Evolutionary conservation across 768 basidiomycete genomes (phyloP).

Genomic region (Mycena capillaripes): DNA sequence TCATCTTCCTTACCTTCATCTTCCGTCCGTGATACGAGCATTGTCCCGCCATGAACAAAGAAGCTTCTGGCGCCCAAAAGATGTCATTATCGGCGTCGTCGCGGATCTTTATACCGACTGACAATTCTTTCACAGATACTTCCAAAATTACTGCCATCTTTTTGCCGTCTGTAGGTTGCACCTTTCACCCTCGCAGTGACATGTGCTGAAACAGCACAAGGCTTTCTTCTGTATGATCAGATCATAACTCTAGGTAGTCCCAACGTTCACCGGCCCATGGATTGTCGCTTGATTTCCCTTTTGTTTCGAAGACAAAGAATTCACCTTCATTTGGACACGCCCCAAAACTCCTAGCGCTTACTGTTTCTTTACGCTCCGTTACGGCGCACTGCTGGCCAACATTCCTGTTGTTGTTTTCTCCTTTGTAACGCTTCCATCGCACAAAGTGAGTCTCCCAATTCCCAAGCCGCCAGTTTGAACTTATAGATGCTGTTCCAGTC

Average conservation of each 20-base stretch:
- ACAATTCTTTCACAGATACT: neutral
- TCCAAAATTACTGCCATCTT: neutral
- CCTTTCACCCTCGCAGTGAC: too few relatives aligned
- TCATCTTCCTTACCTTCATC: neutral
- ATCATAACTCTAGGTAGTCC: neutral
- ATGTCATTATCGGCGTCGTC: neutral
- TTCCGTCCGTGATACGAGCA: neutral
- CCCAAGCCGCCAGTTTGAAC: neutral
- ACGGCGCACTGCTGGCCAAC: neutral
- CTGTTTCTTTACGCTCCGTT: neutral
- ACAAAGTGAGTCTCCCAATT: neutral
- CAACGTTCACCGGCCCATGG: neutral
- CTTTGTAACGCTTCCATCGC: neutral
- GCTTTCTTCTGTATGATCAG: neutral
- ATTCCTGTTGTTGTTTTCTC: conserved; percentile 2
- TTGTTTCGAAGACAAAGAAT: neutral
- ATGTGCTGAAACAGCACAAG: too few relatives aligned
- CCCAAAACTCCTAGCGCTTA: neutral
- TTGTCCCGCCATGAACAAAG: neutral
- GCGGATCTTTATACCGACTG: neutral
- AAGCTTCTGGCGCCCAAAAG: neutral
- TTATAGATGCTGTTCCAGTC: neutral
- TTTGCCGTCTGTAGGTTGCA: neutral
- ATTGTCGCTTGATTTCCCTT: neutral
- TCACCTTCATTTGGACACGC: neutral